Base-by-base conservation (phyloP, 2,329 filamentous ascomycete species). In the Hypoxylon sp. region DNA sequence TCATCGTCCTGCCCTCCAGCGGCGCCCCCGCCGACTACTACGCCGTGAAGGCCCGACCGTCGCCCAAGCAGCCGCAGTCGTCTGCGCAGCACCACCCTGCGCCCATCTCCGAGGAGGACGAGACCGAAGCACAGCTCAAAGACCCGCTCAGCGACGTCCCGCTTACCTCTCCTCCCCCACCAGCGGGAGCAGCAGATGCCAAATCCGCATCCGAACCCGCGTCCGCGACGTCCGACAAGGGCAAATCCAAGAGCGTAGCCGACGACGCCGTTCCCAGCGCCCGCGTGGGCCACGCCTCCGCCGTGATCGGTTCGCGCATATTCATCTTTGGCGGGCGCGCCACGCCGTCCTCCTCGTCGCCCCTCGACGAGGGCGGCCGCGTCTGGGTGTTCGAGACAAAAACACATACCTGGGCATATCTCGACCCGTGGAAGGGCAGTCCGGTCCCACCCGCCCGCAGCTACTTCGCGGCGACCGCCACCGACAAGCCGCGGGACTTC, bases 321-420 rank as follows among this genome's bases (percentile, higher is more conserved):
- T 94, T 94, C 77, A 68, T 96, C 43, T 97, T 94, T 76, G 93
- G 92, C 49, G 93, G 93, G 8, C 88, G 91, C 0, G 47, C 55
- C 55, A 78, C 82, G 2, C 87, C 87, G 26, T 62, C 62, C 11
- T 32, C 58, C 1, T 89, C 91, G 85, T 80, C 85, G 1, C 87
- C 91, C 0, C 81, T 97, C 10, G 87, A 94, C 54, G 93, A 97
- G 72, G 76, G 81, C 10, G 93, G 93, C 15, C 82, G 87, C 2
- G 82, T 96, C 53, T 96, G 92, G 92, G 81, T 88, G 28, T 94
- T 91, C 71, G 86, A 93, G 74, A 88, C 90, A 0, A 80, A 83
- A 61, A 79, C 80, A n/a, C 79, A 84, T 56, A 79, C 78, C 11
- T 97, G 93, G 93, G 80, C 83, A 4, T 82, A 81, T 62, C 79